A percentile compares a stretch with the other conserved stretches of the same genome.
Conservation (phyloP, 2,329 filamentous ascomycete genomes). For the Aspergillus oerlinghausenensis region DNA sequence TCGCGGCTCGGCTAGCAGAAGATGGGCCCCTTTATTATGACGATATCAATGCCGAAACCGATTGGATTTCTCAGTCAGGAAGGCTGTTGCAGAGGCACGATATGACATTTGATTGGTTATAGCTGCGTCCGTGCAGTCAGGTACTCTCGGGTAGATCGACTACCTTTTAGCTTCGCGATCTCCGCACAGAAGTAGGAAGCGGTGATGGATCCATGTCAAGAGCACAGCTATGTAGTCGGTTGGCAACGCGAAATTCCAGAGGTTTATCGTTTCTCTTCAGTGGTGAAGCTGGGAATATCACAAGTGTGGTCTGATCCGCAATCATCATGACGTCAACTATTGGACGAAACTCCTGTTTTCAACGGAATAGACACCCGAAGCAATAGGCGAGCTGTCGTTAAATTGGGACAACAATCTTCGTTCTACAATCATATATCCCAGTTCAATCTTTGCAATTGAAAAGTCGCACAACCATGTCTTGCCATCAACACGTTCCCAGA, state of each 20-base stretch:
- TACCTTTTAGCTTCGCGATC: neutral
- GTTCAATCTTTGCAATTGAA: neutral
- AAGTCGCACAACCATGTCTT: neutral
- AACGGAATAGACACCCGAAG: neutral
- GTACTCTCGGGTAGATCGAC: neutral
- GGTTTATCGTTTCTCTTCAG: neutral
- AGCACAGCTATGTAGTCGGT: neutral
- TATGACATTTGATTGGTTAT: neutral
- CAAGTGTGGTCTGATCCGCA: neutral
- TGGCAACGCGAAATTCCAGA: neutral
- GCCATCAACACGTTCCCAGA: slow-evolving; percentile 3
- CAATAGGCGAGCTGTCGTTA: neutral
- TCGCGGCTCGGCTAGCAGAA: neutral
- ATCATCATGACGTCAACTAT: neutral
- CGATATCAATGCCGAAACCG: neutral
- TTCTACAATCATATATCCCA: neutral
- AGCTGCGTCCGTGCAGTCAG: neutral
- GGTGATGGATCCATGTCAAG: neutral
- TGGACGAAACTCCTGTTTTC: neutral
- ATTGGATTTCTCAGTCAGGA: neutral
- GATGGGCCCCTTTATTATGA: neutral
- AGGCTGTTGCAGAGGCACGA: neutral
- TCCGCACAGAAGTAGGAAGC: neutral
- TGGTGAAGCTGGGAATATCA: neutral
- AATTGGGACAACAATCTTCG: neutral